A percentile compares a stretch with the other conserved stretches of the same genome.
These are phyloP conservation scores for Alternaria ventricosa DNA, from an alignment of 2,329 filamentous ascomycete species.

Conservation along the genomic window DNA sequence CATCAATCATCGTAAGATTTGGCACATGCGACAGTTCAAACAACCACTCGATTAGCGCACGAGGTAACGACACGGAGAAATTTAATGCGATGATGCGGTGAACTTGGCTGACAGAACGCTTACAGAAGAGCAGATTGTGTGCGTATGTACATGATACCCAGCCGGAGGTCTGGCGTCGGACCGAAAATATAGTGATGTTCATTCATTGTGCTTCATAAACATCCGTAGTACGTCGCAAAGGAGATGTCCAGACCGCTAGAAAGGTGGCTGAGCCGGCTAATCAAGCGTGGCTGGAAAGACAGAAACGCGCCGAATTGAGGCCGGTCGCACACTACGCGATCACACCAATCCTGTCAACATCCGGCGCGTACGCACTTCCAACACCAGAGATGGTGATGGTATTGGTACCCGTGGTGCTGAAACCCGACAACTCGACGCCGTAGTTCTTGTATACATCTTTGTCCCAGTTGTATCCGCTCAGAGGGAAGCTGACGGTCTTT, in stretches of 20 bases:
- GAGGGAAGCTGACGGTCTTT: conserved; percentile 26
- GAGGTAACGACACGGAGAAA: background rate
- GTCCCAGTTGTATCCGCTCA: conserved; percentile 27
- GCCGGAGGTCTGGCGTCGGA: background rate
- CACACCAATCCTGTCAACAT: background rate
- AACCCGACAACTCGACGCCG: conserved; percentile 22
- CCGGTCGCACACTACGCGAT: background rate
- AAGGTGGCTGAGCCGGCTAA: background rate
- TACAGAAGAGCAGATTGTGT: background rate
- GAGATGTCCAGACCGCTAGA: background rate
- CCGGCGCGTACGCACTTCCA: conserved; percentile 1
- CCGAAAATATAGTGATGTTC: background rate
- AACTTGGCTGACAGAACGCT: background rate
- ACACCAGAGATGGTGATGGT: conserved; percentile 21
- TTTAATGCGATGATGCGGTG: background rate
- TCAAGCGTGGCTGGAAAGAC: background rate
- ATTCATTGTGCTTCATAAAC: background rate
- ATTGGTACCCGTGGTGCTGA: conserved; percentile 23
- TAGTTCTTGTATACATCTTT: conserved; percentile 21
- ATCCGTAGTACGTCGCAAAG: background rate
- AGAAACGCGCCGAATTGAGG: background rate
- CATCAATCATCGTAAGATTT: background rate
- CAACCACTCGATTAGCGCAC: background rate
- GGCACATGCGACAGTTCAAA: background rate
- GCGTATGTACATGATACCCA: background rate